Evolutionary conservation across 2,329 filamentous ascomycete genomes (phyloP).

Genomic region (Aspergillus carbonarius): DNA sequence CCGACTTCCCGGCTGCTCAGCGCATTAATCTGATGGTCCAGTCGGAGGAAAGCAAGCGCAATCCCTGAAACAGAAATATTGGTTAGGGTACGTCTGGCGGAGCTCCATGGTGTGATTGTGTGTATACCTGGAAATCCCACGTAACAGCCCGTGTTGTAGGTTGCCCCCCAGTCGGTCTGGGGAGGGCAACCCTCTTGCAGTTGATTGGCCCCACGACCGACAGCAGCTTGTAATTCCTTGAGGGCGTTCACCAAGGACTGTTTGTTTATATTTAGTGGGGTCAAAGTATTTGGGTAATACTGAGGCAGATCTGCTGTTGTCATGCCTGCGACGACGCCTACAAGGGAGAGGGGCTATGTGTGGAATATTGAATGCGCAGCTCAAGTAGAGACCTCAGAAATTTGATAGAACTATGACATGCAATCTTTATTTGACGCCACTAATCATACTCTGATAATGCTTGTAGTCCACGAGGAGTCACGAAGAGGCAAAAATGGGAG

Average conservation of each 20-base stretch:
- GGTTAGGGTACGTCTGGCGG: background rate
- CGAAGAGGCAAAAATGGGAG: background rate
- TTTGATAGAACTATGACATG: background rate
- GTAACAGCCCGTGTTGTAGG: slow-evolving; percentile 29
- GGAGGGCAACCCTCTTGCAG: slow-evolving; percentile 25
- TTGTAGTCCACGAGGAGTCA: background rate
- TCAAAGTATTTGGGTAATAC: slow-evolving; percentile 29
- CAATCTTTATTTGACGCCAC: background rate
- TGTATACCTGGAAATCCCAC: slow-evolving; percentile 33
- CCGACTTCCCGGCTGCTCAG: slow-evolving; percentile 16
- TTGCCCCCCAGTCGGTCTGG: slow-evolving; percentile 22
- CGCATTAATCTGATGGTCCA: slow-evolving; percentile 34
- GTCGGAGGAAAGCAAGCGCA: slow-evolving; percentile 38
- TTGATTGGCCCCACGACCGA: slow-evolving; percentile 28
- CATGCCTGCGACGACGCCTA: background rate
- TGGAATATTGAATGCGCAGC: background rate
- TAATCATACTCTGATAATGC: background rate
- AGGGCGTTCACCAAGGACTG: slow-evolving; percentile 21
- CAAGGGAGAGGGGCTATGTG: background rate
- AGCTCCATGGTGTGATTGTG: background rate
- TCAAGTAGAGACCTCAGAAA: background rate
- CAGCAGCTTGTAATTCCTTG: slow-evolving; percentile 29
- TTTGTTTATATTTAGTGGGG: slow-evolving; percentile 20
- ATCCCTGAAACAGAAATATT: slow-evolving; percentile 27
- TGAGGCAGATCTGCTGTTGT: slow-evolving; percentile 15